These are phyloP conservation scores for Pichia kluyveri DNA, from an alignment of 805 yeast genomes.

Conservation along the genomic window DNA sequence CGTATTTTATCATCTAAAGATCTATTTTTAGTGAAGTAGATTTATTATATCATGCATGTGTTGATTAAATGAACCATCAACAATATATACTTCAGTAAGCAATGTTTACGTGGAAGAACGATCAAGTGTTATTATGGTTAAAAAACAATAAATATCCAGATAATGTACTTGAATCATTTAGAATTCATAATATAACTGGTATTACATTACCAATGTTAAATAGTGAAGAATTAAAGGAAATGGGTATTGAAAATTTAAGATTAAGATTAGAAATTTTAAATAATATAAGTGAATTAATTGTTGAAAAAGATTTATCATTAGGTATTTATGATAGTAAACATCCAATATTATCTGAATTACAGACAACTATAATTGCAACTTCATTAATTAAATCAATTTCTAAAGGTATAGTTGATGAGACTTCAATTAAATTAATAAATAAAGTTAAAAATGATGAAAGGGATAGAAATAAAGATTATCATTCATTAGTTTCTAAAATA, in stretches of 20 bases:
- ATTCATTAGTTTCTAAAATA: constrained; percentile 44
- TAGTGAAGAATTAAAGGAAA: constrained; percentile 61
- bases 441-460: background rate
- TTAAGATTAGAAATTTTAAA: constrained; percentile 53
- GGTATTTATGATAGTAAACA: constrained; percentile 10
- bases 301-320: constrained; percentile 22
- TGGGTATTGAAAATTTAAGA: constrained; percentile 50
- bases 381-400: constrained; percentile 16
- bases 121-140: constrained; percentile 24
- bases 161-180: constrained; percentile 28
- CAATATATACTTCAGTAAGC: too few species aligned
- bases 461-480: constrained; percentile 11
- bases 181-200: constrained; percentile 61
- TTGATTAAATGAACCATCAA: too few species aligned
- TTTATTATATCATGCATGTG: too few species aligned
- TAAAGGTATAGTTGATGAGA: constrained; percentile 16
- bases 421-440: constrained; percentile 3
- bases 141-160: constrained; percentile 17
- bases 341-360: constrained; percentile 20
- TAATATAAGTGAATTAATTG: constrained; percentile 45
- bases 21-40: too few species aligned
- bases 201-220: constrained; percentile 60
- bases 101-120: constrained; percentile 23
- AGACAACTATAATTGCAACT: constrained; percentile 18
- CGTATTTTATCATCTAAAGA: background rate